Evolutionary conservation across 441 rosid genomes (phyloP).

Genomic region (Melastoma candidum): DNA sequence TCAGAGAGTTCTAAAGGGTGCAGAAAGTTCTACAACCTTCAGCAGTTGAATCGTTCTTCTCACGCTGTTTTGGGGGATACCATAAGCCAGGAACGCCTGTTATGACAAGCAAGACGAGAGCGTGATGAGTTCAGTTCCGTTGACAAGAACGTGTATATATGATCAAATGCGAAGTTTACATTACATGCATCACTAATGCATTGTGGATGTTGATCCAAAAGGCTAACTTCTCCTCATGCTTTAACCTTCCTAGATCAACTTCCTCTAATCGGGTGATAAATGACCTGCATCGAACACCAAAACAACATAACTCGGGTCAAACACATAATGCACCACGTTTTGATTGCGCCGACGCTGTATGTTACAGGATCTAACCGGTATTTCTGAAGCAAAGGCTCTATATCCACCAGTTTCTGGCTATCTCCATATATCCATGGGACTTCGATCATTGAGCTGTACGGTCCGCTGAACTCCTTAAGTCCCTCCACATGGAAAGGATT

Average conservation of each 20-base stretch:
- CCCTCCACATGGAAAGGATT: constrained; percentile 79
- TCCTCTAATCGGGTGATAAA: constrained; percentile 68
- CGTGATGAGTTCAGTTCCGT: too few species aligned
- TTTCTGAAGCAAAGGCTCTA: constrained; percentile 62
- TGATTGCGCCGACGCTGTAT: not conserved
- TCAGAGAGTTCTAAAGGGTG: not conserved
- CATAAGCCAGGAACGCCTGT: constrained; percentile 84
- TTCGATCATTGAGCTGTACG: constrained; percentile 74
- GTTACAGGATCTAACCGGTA: constrained; percentile 33
- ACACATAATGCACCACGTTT: not conserved
- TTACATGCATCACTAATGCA: constrained; percentile 94
- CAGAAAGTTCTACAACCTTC: constrained; percentile 36
- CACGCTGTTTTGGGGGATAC: constrained; percentile 72
- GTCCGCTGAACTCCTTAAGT: constrained; percentile 81
- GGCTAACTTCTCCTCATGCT: constrained; percentile 81
- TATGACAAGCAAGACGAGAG: constrained; percentile 2
- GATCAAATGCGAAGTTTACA: not conserved
- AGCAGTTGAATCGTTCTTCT: constrained; percentile 66
- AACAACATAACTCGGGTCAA: constrained; percentile 9
- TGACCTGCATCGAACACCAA: constrained; percentile 29
- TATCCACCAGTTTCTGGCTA: constrained; percentile 60
- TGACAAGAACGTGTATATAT: too few species aligned
- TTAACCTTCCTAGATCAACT: constrained; percentile 60
- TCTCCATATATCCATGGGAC: constrained; percentile 74
- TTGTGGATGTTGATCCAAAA: constrained; percentile 96